Conservation (phyloP, 139 green algal species). For the Chlorella sp. region DNA sequence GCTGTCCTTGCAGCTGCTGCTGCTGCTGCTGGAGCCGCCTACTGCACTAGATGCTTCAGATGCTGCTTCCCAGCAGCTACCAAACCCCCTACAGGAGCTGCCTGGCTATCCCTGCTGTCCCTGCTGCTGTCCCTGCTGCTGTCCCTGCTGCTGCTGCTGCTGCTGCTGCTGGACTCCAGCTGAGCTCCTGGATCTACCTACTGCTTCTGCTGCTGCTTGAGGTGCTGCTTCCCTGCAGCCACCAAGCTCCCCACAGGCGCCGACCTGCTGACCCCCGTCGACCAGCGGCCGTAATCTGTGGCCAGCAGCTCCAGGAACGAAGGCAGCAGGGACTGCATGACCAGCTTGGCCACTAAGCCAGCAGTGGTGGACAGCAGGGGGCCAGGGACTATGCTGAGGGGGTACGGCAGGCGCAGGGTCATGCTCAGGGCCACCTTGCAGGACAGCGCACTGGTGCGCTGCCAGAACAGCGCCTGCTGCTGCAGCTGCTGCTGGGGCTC, state of each 20-base stretch:
- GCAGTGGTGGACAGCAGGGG: conserved; percentile 31
- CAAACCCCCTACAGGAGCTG: too few species aligned
- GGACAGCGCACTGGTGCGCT: not conserved
- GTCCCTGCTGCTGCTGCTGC: too few species aligned
- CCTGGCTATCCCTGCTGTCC: too few species aligned
- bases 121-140: too few species aligned
- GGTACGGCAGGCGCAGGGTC: conserved; percentile 27
- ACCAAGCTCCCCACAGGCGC: conserved; percentile 14
- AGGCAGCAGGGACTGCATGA: conserved; percentile 33
- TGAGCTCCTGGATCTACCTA: too few species aligned
- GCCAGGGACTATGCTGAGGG: conserved; percentile 28
- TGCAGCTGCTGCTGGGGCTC: not conserved
- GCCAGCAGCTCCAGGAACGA: conserved; percentile 34
- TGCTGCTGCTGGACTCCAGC: too few species aligned
- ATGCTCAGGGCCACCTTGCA: conserved; percentile 25
- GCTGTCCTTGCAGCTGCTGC: too few species aligned
- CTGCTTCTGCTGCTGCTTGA: not conserved
- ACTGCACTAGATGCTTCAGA: too few species aligned
- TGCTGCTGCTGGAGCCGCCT: too few species aligned
- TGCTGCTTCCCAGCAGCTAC: too few species aligned
- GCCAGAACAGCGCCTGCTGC: not conserved
- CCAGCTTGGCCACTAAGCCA: conserved; percentile 27
- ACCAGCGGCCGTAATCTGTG: conserved; percentile 24
- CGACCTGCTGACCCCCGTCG: conserved; percentile 1
- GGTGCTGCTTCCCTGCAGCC: not conserved